Conservation (phyloP, 176 grass and related monocot species). For the Leersia perrieri region DNA sequence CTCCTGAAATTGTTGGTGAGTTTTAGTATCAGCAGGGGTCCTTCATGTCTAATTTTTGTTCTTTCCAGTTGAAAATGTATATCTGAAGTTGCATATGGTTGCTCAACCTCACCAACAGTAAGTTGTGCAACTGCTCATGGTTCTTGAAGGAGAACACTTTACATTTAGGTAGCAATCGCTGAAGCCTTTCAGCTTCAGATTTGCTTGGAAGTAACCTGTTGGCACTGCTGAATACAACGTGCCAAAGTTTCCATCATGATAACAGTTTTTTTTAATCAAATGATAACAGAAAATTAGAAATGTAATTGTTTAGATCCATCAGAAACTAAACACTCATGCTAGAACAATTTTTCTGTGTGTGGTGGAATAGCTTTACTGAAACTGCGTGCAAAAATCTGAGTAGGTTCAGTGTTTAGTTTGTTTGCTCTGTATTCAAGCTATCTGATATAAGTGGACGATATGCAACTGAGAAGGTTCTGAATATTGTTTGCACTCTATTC, state of each 20-base stretch:
- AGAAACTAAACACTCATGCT: neutral
- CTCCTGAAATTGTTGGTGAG: slow-evolving; percentile 43
- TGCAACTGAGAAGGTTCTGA: no score
- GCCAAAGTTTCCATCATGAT: neutral
- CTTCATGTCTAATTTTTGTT: neutral
- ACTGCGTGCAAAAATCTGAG: neutral
- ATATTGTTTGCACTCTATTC: no score
- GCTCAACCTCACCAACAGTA: slow-evolving; percentile 55
- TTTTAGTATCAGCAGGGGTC: neutral
- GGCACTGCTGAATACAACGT: slow-evolving; percentile 43
- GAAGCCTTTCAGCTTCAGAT: slow-evolving; percentile 58
- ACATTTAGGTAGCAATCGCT: slow-evolving; percentile 46
- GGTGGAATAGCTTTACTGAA: no score
- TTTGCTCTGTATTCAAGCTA: no score
- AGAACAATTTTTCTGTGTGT: no score
- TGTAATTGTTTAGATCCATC: neutral
- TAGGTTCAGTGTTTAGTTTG: no score
- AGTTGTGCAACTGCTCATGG: slow-evolving; percentile 65
- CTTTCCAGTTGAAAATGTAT: neutral
- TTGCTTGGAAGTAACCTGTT: slow-evolving; percentile 71
- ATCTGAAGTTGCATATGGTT: neutral
- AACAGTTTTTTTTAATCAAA: no score
- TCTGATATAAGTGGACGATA: no score
- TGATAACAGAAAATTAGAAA: no score
- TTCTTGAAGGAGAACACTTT: slow-evolving; percentile 58